Percentiles rank a stretch among this genome's conserved stretches.
Conservation (phyloP, 179 eudicot genomes). For the Nepenthes alata region DNA sequence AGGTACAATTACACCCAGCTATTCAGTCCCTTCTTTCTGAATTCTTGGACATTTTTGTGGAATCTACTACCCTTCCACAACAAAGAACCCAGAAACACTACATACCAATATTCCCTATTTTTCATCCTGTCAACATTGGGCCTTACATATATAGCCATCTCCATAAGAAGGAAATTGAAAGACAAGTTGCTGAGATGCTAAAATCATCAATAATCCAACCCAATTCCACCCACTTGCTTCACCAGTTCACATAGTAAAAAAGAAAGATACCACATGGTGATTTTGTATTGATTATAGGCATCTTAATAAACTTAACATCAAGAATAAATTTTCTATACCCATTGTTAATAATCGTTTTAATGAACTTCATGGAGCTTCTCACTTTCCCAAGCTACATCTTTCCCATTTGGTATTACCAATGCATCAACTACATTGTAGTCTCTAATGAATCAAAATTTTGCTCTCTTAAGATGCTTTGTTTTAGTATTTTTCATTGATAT, state of each 20-base stretch:
- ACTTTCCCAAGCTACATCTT: not conserved
- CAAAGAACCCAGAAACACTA: too few relatives aligned
- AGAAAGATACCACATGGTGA: not conserved
- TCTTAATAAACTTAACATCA: not conserved
- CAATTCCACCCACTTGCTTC: not conserved
- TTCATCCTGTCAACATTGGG: not conserved
- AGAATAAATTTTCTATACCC: conserved; percentile 7
- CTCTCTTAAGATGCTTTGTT: not conserved
- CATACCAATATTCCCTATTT: too few relatives aligned
- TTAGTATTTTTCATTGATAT: not conserved
- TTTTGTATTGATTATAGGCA: not conserved
- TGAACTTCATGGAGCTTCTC: not conserved
- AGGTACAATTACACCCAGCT: too few relatives aligned
- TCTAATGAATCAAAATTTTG: not conserved
- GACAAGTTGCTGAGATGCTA: not conserved
- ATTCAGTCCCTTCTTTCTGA: too few relatives aligned
- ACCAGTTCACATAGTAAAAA: not conserved
- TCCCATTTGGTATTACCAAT: conserved; percentile 1
- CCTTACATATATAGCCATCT: not conserved
- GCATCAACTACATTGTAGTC: not conserved
- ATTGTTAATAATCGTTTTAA: conserved; percentile 4
- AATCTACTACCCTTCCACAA: too few relatives aligned
- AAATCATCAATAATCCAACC: not conserved
- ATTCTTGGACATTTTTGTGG: too few relatives aligned
- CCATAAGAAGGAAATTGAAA: not conserved